Percentiles rank a stretch among this genome's conserved stretches.
phyloP scores from a whole-genome alignment of 441 rosid species.

The Biscutella laevigata region DNA sequence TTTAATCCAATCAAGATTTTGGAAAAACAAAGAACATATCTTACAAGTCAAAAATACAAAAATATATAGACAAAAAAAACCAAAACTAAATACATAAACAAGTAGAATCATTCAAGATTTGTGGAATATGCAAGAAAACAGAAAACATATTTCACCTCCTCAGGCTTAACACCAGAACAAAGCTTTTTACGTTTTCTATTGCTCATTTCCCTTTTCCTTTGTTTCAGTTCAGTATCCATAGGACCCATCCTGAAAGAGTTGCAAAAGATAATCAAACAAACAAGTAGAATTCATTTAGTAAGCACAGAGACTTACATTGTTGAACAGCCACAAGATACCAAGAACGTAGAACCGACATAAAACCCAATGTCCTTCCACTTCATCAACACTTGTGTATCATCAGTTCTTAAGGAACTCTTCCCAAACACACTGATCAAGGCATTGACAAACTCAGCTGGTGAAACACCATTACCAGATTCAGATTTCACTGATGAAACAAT shows the following conservation, averaged over 20 bases:
- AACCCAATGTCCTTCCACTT: slow-evolving; percentile 52
- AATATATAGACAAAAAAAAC: too few relatives aligned
- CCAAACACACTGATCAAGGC: slow-evolving; percentile 43
- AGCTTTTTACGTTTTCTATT: slow-evolving; percentile 33
- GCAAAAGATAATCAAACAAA: background rate
- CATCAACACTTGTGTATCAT: slow-evolving; percentile 22
- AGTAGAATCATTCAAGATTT: background rate
- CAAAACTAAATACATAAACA: too few relatives aligned
- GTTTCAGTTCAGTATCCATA: slow-evolving; percentile 42
- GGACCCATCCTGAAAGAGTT: slow-evolving; percentile 49
- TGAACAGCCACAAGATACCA: slow-evolving; percentile 30
- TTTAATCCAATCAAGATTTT: too few relatives aligned
- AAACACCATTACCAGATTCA: slow-evolving; percentile 49
- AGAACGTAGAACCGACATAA: slow-evolving; percentile 31
- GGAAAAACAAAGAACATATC: too few relatives aligned
- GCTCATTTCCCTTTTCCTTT: slow-evolving; percentile 27
- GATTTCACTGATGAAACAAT: slow-evolving; percentile 59
- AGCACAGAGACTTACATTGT: slow-evolving; percentile 46
- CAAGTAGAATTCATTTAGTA: background rate
- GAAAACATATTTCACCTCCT: slow-evolving; percentile 38
- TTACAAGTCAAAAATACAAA: too few relatives aligned
- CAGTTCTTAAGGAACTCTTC: slow-evolving; percentile 18
- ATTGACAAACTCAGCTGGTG: slow-evolving; percentile 48
- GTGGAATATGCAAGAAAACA: background rate
- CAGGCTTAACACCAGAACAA: slow-evolving; percentile 37